Evolutionary conservation across 108 stramenopile species (phyloP).

Genomic region (Conticribra weissflogii): DNA sequence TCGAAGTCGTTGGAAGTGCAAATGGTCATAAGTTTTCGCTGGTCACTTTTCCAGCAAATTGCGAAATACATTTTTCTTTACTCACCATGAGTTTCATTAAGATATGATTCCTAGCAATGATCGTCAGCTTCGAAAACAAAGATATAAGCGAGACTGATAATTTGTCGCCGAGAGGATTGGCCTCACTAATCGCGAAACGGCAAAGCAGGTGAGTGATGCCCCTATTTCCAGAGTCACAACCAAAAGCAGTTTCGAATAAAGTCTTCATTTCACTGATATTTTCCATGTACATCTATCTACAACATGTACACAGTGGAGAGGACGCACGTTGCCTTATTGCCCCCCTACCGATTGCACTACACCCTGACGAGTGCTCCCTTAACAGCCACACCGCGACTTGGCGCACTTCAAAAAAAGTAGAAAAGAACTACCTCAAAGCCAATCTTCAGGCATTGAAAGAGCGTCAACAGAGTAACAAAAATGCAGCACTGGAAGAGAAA

Average conservation of each 20-base stretch:
- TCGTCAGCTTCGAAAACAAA: conserved; percentile 15
- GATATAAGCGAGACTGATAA: conserved; percentile 20
- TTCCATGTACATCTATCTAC: background rate
- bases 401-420: conserved; percentile 8
- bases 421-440: conserved; percentile 29
- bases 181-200: conserved; percentile 30
- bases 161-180: conserved; percentile 31
- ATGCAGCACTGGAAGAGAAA: conserved; percentile 20
- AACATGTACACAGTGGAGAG: conserved; percentile 23
- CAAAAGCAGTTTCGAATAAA: too few relatives aligned
- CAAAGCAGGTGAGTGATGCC: conserved; percentile 25
- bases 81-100: too few relatives aligned
- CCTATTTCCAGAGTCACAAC: too few relatives aligned
- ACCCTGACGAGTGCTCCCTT: conserved; percentile 10
- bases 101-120: conserved; percentile 2
- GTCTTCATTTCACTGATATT: background rate
- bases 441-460: conserved; percentile 40
- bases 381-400: conserved; percentile 16
- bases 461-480: conserved; percentile 32
- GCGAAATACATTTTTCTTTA: too few relatives aligned
- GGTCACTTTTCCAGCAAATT: too few relatives aligned
- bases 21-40: too few relatives aligned
- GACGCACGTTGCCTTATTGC: conserved; percentile 38
- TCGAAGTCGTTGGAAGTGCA: too few relatives aligned
- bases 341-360: conserved; percentile 11